A percentile compares a stretch with the other conserved stretches of the same genome.
Conservation (phyloP, 1,284 basidiomycete genomes). For the Puccinia novopanici region DNA sequence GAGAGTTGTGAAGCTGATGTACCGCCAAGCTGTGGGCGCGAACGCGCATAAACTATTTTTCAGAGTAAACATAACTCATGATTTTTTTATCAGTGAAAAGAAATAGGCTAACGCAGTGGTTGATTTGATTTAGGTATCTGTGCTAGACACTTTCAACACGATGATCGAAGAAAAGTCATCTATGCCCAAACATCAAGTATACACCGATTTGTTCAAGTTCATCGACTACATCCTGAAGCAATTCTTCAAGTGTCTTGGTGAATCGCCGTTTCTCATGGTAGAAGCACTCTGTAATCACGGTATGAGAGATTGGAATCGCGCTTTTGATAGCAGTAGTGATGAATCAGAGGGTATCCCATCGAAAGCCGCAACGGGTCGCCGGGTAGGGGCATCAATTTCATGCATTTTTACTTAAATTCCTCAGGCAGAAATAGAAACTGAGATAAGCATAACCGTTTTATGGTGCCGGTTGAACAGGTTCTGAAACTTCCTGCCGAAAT, state of each 20-base stretch:
- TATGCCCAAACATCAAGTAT: constrained; percentile 73
- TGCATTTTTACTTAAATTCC: constrained; percentile 34
- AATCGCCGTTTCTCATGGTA: constrained; percentile 78
- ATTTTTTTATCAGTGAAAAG: neutral
- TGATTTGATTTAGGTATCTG: constrained; percentile 70
- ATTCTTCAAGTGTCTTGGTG: constrained; percentile 83
- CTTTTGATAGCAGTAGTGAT: constrained; percentile 40
- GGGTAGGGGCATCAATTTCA: constrained; percentile 53
- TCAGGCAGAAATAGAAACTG: neutral
- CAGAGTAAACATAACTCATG: constrained; percentile 66
- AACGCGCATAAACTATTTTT: constrained; percentile 90
- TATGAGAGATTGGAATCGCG: constrained; percentile 25
- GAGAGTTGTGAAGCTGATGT: constrained; percentile 78
- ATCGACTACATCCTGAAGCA: constrained; percentile 81
- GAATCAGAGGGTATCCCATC: constrained; percentile 38
- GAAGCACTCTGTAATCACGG: constrained; percentile 64
- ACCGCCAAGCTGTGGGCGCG: constrained; percentile 81
- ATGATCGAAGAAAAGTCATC: constrained; percentile 75
- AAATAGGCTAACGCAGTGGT: neutral
- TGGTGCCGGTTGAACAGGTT: constrained; percentile 10
- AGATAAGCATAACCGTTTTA: neutral
- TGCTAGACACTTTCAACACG: constrained; percentile 76
- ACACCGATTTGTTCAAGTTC: constrained; percentile 77
- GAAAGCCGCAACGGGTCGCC: constrained; percentile 55
- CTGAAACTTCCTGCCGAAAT: constrained; percentile 66